A percentile compares a stretch with the other conserved stretches of the same genome.
phyloP scores from a whole-genome alignment of 225 moss, liverwort and hornwort species.

The Straminergon stramineum region DNA sequence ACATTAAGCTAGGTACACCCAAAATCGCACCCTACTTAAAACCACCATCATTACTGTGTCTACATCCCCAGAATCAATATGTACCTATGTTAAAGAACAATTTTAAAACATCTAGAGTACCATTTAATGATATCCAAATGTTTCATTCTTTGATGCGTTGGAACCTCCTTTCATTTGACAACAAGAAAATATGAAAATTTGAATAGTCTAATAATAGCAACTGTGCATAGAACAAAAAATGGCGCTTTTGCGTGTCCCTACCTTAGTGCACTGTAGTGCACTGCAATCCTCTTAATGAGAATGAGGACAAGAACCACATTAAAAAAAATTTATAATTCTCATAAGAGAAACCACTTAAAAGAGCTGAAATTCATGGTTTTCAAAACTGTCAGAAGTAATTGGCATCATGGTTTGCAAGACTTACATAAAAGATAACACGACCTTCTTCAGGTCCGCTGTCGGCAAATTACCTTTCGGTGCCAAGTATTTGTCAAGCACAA shows the following conservation, averaged over 20 bases:
- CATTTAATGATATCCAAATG: background rate
- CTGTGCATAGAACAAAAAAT: background rate
- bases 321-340: too few relatives aligned
- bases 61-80: background rate
- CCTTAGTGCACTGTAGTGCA: background rate
- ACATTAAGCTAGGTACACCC: background rate
- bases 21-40: background rate
- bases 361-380: background rate
- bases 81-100: background rate
- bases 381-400: background rate
- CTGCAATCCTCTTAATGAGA: background rate
- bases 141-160: background rate
- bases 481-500: slow-evolving; percentile 72
- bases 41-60: accelerated
- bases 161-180: background rate
- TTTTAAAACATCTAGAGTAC: background rate
- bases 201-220: too few relatives aligned
- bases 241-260: background rate
- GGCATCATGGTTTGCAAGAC: background rate
- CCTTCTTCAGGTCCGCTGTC: slow-evolving; percentile 51
- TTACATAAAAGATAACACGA: slow-evolving; percentile 66
- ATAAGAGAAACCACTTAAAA: background rate
- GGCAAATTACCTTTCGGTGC: slow-evolving; percentile 45
- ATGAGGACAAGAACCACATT: background rate
- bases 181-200: background rate